phyloP scores from a whole-genome alignment of 305 asterid genomes.

The Fraxinus sp. region DNA sequence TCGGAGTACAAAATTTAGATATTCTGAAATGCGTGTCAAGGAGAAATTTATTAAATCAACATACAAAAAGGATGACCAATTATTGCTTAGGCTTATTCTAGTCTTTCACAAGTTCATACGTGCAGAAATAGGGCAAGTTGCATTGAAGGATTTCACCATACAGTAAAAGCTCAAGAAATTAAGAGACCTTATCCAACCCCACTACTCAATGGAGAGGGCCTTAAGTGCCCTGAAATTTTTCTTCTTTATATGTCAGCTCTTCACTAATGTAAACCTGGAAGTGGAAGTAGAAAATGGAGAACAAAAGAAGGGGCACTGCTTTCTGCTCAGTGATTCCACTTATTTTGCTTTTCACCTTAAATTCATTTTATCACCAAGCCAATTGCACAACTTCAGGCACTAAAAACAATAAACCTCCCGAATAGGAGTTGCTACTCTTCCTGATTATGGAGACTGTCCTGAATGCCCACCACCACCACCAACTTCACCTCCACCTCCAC shows the following conservation, averaged over 20 bases:
- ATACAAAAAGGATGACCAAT: too few species aligned
- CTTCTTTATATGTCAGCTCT: background rate
- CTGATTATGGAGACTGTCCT: constrained; percentile 31
- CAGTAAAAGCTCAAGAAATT: background rate
- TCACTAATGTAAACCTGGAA: background rate
- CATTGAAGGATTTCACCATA: background rate
- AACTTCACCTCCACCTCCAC: background rate
- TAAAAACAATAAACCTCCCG: constrained; percentile 5
- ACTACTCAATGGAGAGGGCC: background rate
- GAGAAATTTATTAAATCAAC: background rate
- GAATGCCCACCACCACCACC: constrained; percentile 16
- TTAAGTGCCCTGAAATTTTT: background rate
- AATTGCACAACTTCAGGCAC: background rate
- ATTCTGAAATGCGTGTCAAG: background rate
- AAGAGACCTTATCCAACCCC: background rate
- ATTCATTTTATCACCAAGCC: constrained; percentile 17
- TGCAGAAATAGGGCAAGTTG: background rate
- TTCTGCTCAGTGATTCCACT: constrained; percentile 16
- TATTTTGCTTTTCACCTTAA: constrained; percentile 27
- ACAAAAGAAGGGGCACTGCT: background rate
- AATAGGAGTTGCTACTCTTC: constrained; percentile 30
- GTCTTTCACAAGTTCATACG: too few species aligned
- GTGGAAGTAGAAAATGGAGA: constrained; percentile 15
- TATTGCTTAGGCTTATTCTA: too few species aligned
- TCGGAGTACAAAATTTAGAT: background rate